phyloP scores from a whole-genome alignment of 2,329 filamentous ascomycete genomes.

The Bipolaris oryzae region DNA sequence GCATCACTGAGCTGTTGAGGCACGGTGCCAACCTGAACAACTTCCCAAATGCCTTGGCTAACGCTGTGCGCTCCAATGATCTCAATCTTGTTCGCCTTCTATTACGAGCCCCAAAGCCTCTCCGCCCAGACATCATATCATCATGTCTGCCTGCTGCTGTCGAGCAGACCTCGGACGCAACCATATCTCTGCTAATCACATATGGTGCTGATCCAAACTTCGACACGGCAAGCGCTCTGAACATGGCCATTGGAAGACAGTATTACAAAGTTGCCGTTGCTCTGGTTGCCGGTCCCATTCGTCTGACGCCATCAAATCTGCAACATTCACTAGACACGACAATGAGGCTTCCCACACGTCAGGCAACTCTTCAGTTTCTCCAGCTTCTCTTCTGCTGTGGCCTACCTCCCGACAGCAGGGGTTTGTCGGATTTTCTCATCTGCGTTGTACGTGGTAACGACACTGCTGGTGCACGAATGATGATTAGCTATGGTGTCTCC shows the following conservation, averaged over 20 bases:
- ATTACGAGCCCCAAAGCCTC: slow-evolving; percentile 41
- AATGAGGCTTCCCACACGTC: slow-evolving; percentile 35
- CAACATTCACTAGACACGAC: slow-evolving; percentile 38
- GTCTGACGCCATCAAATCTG: slow-evolving; percentile 30
- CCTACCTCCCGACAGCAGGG: slow-evolving; percentile 33
- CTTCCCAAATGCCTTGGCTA: slow-evolving; percentile 39
- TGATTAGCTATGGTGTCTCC: slow-evolving; percentile 40
- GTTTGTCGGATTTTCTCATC: slow-evolving; percentile 38
- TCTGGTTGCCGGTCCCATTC: slow-evolving; percentile 37
- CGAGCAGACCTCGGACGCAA: slow-evolving; percentile 37
- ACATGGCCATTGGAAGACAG: slow-evolving; percentile 39
- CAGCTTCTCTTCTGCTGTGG: slow-evolving; percentile 45
- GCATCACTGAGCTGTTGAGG: slow-evolving; percentile 42
- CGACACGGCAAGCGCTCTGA: slow-evolving; percentile 40
- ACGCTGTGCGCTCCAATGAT: slow-evolving; percentile 41
- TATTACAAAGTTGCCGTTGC: slow-evolving; percentile 39
- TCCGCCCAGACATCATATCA: slow-evolving; percentile 39
- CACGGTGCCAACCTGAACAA: slow-evolving; percentile 44
- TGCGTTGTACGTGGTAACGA: slow-evolving; percentile 37
- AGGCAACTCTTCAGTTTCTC: slow-evolving; percentile 37
- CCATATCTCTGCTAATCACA: slow-evolving; percentile 38
- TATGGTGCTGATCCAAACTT: slow-evolving; percentile 47
- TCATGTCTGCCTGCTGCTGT: slow-evolving; percentile 42
- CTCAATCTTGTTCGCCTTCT: slow-evolving; percentile 38
- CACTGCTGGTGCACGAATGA: slow-evolving; percentile 36